Conservation (phyloP, 495 filamentous ascomycete species). For the Xeromyces bisporus region DNA sequence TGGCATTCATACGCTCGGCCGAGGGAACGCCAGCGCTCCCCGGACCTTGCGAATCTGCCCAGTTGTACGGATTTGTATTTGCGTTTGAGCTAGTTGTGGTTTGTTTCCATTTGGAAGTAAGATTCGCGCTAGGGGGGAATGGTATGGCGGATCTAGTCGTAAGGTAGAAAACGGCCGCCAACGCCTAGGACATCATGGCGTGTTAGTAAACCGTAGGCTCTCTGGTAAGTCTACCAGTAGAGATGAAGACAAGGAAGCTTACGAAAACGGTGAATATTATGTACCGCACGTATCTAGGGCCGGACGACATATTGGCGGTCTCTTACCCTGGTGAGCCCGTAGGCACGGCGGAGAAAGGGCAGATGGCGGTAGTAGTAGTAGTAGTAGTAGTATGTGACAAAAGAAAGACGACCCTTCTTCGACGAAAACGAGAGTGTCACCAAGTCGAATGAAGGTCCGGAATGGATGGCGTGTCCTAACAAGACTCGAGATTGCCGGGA, state of each 20-base stretch:
- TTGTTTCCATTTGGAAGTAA: constrained; percentile 7
- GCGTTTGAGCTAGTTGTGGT: constrained; percentile 12
- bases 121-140: constrained; percentile 14
- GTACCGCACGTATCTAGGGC: constrained; percentile 67
- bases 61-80: too few relatives aligned
- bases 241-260: constrained; percentile 15
- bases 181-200: constrained; percentile 30
- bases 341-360: constrained; percentile 4
- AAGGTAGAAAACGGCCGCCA: constrained; percentile 65
- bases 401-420: too few relatives aligned
- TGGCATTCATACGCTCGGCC: constrained; percentile 74
- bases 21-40: constrained; percentile 30
- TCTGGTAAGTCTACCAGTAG: neutral
- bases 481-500: too few relatives aligned
- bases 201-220: neutral
- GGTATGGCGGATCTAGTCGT: constrained; percentile 52
- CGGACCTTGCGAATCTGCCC: constrained; percentile 4
- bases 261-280: constrained; percentile 78
- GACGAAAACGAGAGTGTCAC: too few relatives aligned
- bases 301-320: constrained; percentile 41
- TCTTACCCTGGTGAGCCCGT: constrained; percentile 1
- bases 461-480: too few relatives aligned
- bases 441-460: too few relatives aligned
- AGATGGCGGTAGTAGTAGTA: too few relatives aligned
- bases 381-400: too few relatives aligned